phyloP scores from a whole-genome alignment of 23 red algal genomes.

The Chondrus crispus region DNA sequence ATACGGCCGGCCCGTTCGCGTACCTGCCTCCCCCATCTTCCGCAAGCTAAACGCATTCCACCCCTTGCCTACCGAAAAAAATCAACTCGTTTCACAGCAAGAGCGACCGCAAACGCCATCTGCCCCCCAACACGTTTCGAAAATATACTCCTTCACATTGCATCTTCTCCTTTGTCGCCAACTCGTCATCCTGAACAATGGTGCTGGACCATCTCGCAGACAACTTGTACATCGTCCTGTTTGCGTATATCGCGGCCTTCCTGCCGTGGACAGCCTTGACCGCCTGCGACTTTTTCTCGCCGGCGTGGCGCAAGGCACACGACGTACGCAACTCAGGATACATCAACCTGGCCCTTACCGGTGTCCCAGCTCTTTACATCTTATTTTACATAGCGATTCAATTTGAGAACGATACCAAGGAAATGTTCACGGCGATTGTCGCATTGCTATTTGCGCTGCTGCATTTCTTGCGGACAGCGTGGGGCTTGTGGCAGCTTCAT shows the following conservation, averaged over 20 bases:
- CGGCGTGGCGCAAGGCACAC: constrained; percentile 3
- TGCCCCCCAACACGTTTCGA: too few relatives aligned
- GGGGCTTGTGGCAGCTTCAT: constrained; percentile 32
- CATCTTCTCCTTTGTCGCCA: background rate
- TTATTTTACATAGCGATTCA: constrained; percentile 24
- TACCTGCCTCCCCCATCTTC: too few relatives aligned
- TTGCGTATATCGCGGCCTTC: constrained; percentile 47
- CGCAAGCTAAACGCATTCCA: too few relatives aligned
- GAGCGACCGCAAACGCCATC: too few relatives aligned
- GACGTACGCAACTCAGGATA: background rate
- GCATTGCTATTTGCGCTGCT: constrained; percentile 40
- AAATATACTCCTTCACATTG: background rate
- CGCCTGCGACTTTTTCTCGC: constrained; percentile 20
- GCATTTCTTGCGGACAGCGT: constrained; percentile 1
- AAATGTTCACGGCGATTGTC: constrained; percentile 23
- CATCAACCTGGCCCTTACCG: constrained; percentile 18
- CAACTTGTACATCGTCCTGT: constrained; percentile 8
- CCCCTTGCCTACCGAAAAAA: too few relatives aligned
- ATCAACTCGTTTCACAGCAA: too few relatives aligned
- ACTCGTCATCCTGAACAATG: background rate
- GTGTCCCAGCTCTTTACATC: constrained; percentile 29
- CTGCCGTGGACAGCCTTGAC: constrained; percentile 45
- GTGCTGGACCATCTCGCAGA: background rate
- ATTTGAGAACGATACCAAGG: background rate
- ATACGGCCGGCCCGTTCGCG: too few relatives aligned